Conservation (phyloP, 805 yeast genomes). For the Naumovozyma castellii region DNA sequence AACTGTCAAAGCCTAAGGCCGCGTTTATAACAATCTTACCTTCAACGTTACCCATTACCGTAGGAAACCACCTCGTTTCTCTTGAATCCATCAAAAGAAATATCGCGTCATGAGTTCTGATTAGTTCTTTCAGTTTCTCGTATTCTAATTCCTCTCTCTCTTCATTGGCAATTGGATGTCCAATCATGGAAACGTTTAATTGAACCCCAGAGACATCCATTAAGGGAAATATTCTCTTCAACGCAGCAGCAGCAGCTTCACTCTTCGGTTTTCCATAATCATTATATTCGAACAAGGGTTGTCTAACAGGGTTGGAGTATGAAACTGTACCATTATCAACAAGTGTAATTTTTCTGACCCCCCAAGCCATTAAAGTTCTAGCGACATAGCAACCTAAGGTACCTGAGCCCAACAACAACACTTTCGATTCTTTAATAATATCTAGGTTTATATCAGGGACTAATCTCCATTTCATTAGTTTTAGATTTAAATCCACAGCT, state of each 20-base stretch:
- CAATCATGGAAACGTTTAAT: conserved; percentile 90
- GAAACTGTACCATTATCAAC: conserved; percentile 87
- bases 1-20: conserved; percentile 92
- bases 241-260: conserved; percentile 58
- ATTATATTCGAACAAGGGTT: conserved; percentile 72
- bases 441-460: conserved; percentile 76
- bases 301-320: conserved; percentile 91
- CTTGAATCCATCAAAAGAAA: conserved; percentile 87
- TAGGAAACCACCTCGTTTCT: conserved; percentile 96
- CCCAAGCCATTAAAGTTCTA: conserved; percentile 88
- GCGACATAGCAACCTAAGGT: conserved; percentile 90
- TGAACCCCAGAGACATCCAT: conserved; percentile 53
- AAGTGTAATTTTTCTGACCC: conserved; percentile 73
- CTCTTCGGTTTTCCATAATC: conserved; percentile 86
- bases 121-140: conserved; percentile 41
- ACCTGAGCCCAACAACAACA: conserved; percentile 87
- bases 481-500: conserved; percentile 82
- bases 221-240: conserved; percentile 70
- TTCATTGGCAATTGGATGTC: conserved; percentile 69
- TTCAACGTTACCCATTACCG: conserved; percentile 61
- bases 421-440: conserved; percentile 45
- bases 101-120: conserved; percentile 62
- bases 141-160: conserved; percentile 41
- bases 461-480: conserved; percentile 94
- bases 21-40: conserved; percentile 77